Evolutionary conservation across 768 basidiomycete species (phyloP), one percentile per base, ranked within the genome.

Genomic region (Pleurotus pulmonarius): DNA sequence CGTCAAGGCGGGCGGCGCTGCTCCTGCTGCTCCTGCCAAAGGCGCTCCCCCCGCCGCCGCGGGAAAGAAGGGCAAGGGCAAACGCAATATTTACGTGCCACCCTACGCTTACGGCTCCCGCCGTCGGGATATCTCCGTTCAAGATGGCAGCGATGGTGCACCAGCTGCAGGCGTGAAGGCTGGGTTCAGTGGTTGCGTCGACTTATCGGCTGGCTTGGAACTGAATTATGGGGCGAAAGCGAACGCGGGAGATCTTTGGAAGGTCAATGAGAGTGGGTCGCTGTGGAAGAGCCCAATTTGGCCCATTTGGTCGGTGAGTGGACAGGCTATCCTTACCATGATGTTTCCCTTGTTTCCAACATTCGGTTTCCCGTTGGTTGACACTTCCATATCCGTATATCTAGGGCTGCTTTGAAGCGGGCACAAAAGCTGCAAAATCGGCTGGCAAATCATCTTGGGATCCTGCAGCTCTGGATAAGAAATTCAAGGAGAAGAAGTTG

Each of bases 301-400:
- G 46, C 46, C 46, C n/a, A 47, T 47, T 24, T 47, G 46, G 46
- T 47, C 46, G 46, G 46, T 47, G 46, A 47, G 46, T 47, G 2
- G 22, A n/a, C 29, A 34, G 29, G 29, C 29, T 34, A 44, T 44
- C 4, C n/a, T 9, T 8, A 44, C 3, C 41, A 15, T 15, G 20
- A 44, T 44, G 6, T 44, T 44, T 44, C n/a, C 16, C 20, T 44
- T 44, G 41, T 44, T 0, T 16, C 41, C 20, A 6, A 16, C 41
- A 22, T 44, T 5, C n/a, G 41, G 20, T 44, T 34, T 0, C 29
- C 29, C 7, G 29, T 34, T 11, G 29, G 3, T 9, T 34, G 29
- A 34, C 9, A 34, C 9, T 34, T 8, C 9, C 29, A 34, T 8
- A 1, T 3, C 7, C 11, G 9, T 11, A 34, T 8, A 34, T 44